Conservation (phyloP, 75 land plant genomes). For the Azolla pinnata region DNA sequence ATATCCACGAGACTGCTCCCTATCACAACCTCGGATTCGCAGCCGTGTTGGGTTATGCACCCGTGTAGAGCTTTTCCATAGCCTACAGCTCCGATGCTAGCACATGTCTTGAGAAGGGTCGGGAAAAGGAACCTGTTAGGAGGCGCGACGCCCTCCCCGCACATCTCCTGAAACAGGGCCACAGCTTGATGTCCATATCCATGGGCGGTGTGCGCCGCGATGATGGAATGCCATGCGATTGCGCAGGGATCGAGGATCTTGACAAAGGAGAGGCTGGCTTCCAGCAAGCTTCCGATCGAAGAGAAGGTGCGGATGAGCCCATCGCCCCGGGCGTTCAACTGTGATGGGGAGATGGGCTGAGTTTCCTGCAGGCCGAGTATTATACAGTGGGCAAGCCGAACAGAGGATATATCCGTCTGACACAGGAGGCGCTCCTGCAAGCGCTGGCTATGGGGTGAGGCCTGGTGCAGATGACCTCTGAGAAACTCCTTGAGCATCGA, state of each 20-base stretch:
- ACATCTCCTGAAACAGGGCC: background rate
- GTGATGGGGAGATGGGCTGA: no score
- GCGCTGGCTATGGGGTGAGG: no score
- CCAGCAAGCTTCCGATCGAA: background rate
- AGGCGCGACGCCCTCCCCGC: background rate
- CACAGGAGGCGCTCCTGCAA: no score
- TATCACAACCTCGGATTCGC: constrained; percentile 5
- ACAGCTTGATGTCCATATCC: background rate
- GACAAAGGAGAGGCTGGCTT: background rate
- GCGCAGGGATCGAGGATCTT: background rate
- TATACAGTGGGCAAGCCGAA: no score
- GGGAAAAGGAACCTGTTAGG: background rate
- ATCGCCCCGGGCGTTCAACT: background rate
- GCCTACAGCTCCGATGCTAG: background rate
- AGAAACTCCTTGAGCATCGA: no score
- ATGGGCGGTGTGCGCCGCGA: background rate
- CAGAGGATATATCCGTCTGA: no score
- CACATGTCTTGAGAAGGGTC: background rate
- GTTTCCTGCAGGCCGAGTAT: no score
- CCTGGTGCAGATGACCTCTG: no score
- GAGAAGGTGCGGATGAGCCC: background rate
- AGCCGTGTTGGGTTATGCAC: background rate
- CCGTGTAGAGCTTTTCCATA: constrained; percentile 2
- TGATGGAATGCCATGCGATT: constrained; percentile 1
- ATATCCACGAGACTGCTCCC: constrained; percentile 32